Base-by-base conservation (phyloP, 1,139 yeast genomes). In the Suhomyces yuchorum region DNA sequence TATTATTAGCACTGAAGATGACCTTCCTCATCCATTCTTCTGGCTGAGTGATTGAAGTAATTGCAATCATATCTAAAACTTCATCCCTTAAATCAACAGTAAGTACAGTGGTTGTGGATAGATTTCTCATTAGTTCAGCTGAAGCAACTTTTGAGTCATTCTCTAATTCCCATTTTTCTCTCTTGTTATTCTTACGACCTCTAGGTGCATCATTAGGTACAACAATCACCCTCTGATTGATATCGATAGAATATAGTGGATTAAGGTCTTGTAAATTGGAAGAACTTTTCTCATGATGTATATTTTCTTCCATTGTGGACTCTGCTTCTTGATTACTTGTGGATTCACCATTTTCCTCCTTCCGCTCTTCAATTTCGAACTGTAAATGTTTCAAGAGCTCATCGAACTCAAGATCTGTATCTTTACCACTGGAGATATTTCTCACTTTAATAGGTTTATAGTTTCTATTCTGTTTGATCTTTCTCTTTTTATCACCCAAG, bases 1-100 rank as follows among this genome's bases (percentile, higher is more conserved):
- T 78, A 23, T 72, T 66, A 50, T 73, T 73, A 44, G 68, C 68
- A 6, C 67, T 60, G 36, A 91, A 90, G 9, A 91, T 87, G 2
- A 91, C 91, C 56, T 88, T 86, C 56, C 96, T 74, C 40, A 84
- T 71, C 97, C 97, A 92, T 75, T 91, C 96, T 52, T 92, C 97
- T 36, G 83, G 85, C 53, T 84, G 90, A 37, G 77, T 77, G 18
- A 92, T 75, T 0, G 96, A 85, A 0, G 96, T 85, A 1, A 85
- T 78, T 28, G 85, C 75, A 39, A 92, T 88, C 77, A 90, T 88
- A 40, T 89, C 95, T 50, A 92, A 62, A 1, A 88, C 87, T 54
- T 90, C 97, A 56, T 90, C 97, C 51, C 86, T 78, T 1, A 81
- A 82, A 61, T 93, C 98, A 33, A 92, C 78, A 1, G 87, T 78